Evolutionary conservation across 2,329 filamentous ascomycete species (phyloP).

Genomic region (Epichloe coenophiala): DNA sequence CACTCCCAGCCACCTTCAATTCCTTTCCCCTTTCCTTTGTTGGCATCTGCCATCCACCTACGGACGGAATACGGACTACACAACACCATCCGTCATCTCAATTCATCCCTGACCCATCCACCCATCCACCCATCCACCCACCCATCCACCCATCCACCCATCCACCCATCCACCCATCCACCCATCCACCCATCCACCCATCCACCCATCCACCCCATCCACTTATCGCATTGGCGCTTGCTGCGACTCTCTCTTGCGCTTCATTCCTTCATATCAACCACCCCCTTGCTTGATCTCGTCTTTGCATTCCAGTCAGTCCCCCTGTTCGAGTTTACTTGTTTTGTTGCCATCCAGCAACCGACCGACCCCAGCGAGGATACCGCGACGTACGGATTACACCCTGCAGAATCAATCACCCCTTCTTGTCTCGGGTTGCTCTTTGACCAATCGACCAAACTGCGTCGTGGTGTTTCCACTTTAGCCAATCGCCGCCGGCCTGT

Average conservation of each 20-base stretch:
- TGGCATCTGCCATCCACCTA: background rate
- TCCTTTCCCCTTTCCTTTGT: background rate
- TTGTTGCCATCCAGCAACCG: background rate
- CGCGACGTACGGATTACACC: background rate
- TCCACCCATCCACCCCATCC: too few relatives aligned
- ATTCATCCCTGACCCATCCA: too few relatives aligned
- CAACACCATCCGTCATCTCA: too few relatives aligned
- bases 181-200: too few relatives aligned
- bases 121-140: too few relatives aligned
- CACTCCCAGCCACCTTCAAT: background rate
- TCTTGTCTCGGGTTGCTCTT: background rate
- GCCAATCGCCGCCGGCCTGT: background rate
- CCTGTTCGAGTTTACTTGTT: background rate
- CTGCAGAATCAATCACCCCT: background rate
- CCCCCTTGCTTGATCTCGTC: conserved; percentile 1
- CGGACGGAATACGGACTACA: too few relatives aligned
- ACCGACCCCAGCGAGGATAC: background rate
- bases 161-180: too few relatives aligned
- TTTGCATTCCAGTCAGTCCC: conserved; percentile 1
- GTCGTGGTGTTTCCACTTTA: background rate
- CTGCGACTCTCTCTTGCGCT: background rate
- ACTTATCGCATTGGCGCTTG: too few relatives aligned
- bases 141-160: too few relatives aligned
- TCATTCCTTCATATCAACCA: background rate
- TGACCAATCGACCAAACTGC: background rate